Base-by-base conservation (phyloP, 2,329 filamentous ascomycete species). In the Oidium heveae region DNA sequence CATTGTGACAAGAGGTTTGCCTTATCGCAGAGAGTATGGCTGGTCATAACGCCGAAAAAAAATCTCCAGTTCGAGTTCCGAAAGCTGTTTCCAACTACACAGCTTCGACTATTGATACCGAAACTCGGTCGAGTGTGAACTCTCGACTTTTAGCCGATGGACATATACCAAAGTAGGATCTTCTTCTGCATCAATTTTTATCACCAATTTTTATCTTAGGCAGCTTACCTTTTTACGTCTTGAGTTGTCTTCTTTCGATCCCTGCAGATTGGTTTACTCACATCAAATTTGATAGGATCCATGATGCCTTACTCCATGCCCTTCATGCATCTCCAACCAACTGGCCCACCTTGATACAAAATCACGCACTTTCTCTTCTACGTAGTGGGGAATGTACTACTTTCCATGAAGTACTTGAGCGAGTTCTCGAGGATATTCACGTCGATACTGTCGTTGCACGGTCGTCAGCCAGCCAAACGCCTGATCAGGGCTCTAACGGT, bases 61-160 rank as follows among this genome's bases (percentile, higher is more conserved):
- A 62, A 33, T 75, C 75, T 22, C 75, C 76, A 4, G 74, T 78
- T 61, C 79, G 79, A 63, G 74, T 81, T 52, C 74, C 78, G 15
- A 64, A 64, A 55, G 67, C 73, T 7, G 72, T 74, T 34, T 70
- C 76, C 2, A 74, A 70, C 60, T 77, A 81, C 65, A 75, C 76
- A 16, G 68, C 74, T 52, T 75, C 75, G 6, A 81, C 75, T 9
- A 71, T 77, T 55, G 78, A 82, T 60, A 70, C 74, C 7, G 77
- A 81, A 56, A 66, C 81, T 55, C 70, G 78, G 22, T 80, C 77
- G 1, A 72, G 79, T 60, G 76, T 82, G 61, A 81, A 82, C 63
- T 69, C 70, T 10, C 61, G 75, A 13, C 67, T 82, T 24, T 68
- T 81, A 36, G 69, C 70, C 43, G 76, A 78, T 49, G 77, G 77